phyloP scores from a whole-genome alignment of 805 yeast species.

The Grigorovia transvaalensis region DNA sequence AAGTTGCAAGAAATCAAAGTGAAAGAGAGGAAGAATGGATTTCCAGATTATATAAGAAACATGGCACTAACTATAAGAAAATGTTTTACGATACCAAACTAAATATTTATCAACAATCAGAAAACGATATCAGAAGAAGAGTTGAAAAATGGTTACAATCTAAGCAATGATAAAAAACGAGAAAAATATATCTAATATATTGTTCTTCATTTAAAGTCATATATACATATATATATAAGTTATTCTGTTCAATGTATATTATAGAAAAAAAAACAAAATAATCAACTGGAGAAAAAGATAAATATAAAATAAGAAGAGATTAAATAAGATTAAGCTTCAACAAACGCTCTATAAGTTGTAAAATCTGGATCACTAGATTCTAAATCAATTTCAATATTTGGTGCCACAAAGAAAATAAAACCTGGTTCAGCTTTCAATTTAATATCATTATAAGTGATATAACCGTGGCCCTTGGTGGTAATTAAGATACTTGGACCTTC shows the following conservation, averaged over 20 bases:
- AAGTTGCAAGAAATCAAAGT: constrained; percentile 46
- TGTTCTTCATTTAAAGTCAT: background rate
- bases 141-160: constrained; percentile 57
- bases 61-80: constrained; percentile 79
- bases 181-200: background rate
- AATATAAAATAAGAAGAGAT: background rate
- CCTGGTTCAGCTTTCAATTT: constrained; percentile 54
- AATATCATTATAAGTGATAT: constrained; percentile 33
- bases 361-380: constrained; percentile 43
- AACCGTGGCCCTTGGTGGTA: constrained; percentile 73
- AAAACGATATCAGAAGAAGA: constrained; percentile 73
- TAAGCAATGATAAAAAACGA: constrained; percentile 25
- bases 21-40: constrained; percentile 74
- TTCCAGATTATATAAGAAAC: constrained; percentile 48
- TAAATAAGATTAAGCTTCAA: constrained; percentile 39
- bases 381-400: constrained; percentile 57
- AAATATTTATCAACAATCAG: constrained; percentile 71
- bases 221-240: too few species aligned
- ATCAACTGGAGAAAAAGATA: background rate
- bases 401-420: constrained; percentile 75
- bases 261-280: background rate
- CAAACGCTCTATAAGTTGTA: constrained; percentile 84
- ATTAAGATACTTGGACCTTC: constrained; percentile 85
- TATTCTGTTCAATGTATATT: background rate
- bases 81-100: constrained; percentile 85